These are phyloP conservation scores for Middelhovenomyces tepae DNA, from an alignment of 805 yeast species.

Conservation along the genomic window DNA sequence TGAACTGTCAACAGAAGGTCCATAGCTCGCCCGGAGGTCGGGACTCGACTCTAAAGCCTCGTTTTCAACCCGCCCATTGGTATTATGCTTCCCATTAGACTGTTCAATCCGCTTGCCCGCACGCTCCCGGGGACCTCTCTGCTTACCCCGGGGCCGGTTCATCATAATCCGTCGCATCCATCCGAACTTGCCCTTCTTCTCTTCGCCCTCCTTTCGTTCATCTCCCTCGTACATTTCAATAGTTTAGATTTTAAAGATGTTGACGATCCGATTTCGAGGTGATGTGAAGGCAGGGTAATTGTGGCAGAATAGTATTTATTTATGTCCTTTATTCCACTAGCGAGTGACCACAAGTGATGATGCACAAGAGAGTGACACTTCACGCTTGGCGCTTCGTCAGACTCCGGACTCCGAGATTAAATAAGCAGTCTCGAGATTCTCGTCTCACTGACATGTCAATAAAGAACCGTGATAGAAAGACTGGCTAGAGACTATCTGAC, in stretches of 20 bases:
- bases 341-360: constrained; percentile 6
- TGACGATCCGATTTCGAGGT: neutral
- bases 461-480: too few species aligned
- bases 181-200: constrained; percentile 12
- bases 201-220: neutral
- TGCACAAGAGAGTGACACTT: constrained; percentile 4
- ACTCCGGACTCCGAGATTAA: constrained; percentile 7
- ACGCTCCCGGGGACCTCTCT: too few species aligned
- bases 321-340: constrained; percentile 1
- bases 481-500: too few species aligned
- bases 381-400: constrained; percentile 9
- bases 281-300: too few species aligned
- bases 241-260: constrained; percentile 1
- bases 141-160: too few species aligned
- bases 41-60: neutral
- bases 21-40: too few species aligned
- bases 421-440: constrained; percentile 6
- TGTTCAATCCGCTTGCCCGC: constrained; percentile 2
- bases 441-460: too few species aligned
- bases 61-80: constrained; percentile 2
- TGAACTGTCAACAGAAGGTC: too few species aligned
- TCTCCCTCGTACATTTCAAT: constrained; percentile 2
- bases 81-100: constrained; percentile 3
- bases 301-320: too few species aligned
- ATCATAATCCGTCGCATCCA: constrained; percentile 15